A percentile compares a stretch with the other conserved stretches of the same genome.
phyloP scores from a whole-genome alignment of 2,329 filamentous ascomycete genomes.

The Paramyrothecium roridum region DNA sequence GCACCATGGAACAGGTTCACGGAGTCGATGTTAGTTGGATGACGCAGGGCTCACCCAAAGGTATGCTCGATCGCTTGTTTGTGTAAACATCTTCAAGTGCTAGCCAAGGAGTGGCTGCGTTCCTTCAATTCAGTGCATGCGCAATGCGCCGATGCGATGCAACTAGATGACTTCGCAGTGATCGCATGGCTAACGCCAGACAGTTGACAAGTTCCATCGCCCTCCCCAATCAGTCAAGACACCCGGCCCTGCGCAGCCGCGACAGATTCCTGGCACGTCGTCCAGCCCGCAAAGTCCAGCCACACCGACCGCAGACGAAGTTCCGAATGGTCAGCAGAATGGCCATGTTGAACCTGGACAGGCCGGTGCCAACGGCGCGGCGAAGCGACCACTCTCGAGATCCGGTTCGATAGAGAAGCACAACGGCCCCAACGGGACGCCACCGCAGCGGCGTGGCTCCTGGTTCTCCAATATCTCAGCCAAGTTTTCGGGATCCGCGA shows the following conservation, averaged over 20 bases:
- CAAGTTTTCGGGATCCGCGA: constrained; percentile 69
- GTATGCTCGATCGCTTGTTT: constrained; percentile 42
- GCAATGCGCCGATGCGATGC: not conserved
- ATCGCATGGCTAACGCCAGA: not conserved
- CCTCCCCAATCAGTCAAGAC: constrained; percentile 19
- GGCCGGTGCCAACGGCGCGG: constrained; percentile 15
- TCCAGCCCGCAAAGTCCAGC: constrained; percentile 20
- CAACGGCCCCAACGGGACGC: constrained; percentile 21
- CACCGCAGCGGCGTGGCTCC: constrained; percentile 62
- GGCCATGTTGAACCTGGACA: constrained; percentile 9
- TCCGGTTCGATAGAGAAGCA: constrained; percentile 33
- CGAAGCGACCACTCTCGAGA: constrained; percentile 22
- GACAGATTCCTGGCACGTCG: constrained; percentile 25
- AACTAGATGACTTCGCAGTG: not conserved
- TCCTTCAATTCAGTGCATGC: not conserved
- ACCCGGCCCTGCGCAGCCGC: constrained; percentile 24
- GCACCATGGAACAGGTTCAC: constrained; percentile 73
- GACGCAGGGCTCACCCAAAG: constrained; percentile 76
- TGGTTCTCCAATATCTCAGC: constrained; percentile 94
- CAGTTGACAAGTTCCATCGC: constrained; percentile 24
- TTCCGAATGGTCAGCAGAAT: constrained; percentile 15
- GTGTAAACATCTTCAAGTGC: not conserved
- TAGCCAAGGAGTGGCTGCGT: not conserved
- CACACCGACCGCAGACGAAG: constrained; percentile 15
- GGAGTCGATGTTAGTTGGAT: constrained; percentile 90